Evolutionary conservation across 179 eudicot genomes (phyloP), one percentile per base, ranked within the genome.

Genomic region (Silene coronaria): DNA sequence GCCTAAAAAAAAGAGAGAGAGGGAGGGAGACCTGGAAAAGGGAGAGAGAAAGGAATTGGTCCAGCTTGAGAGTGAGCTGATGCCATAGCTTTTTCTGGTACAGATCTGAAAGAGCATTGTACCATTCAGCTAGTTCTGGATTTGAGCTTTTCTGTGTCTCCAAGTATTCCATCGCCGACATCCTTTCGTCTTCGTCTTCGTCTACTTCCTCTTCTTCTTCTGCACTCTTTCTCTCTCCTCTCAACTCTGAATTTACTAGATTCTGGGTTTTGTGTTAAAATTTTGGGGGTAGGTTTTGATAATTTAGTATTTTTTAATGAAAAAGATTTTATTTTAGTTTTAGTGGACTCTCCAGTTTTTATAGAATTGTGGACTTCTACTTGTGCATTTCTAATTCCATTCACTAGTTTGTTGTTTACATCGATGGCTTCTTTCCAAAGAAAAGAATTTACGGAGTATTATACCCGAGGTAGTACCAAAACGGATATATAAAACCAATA

Each of bases 81-180:
- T 94, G 97, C 98, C 98, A 94, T 2, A 94, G 91, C 89, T 94
- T 92, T 80, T 88, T 89, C 82, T 90, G 88, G 85, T 94, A 92
- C 81, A 94, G 91, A 94, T 94, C 97, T 71, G 96, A 86, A 0
- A 94, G 82, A 34, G 92, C 63, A 51, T 75, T 83, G 85, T 85
- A 94, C 95, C 96, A 92, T 22, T 94, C 96, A 19, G 89, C 73
- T 1, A 94, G 96, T 81, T 94, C 96, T 3, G 97, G 98, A 34
- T 94, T 85, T 17, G 86, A 78, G 74, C 60, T 89, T 8, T 91
- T 84, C 23, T 81, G 81, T 1, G 89, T 79, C 3, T 92, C 93
- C 61, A 92, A 79, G 86, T 94, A 94, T 81, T 94, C 83, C 5
- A 94, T 82, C 14, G 95, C 97, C 76, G 90, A 19, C 76, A 63